Evolutionary conservation across 768 basidiomycete species (phyloP), one percentile per base, ranked within the genome.

Genomic region (Podaxis mareebaensis): DNA sequence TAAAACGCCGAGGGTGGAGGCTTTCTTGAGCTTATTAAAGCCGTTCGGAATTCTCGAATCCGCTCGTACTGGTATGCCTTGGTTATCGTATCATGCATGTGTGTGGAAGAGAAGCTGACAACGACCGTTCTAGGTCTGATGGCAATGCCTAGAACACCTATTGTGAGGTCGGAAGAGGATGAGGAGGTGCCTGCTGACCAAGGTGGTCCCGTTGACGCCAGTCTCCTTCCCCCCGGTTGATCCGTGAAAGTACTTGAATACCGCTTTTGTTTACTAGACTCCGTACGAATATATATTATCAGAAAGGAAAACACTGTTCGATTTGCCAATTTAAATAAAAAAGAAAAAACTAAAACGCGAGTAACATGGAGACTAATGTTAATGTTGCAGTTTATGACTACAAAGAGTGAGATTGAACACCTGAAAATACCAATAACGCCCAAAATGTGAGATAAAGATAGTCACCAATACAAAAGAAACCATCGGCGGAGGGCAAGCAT

Each of bases 81-180:
- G 56, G 55, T 17, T 64, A 46, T 22, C 54, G 13, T 65, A 36
- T 46, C n/a, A 58, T 30, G 49, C 57, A 26, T 53, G 33, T 30
- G 17, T 42, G 40, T 46, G 44, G 17, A 20, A 8, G 17, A 36
- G 38, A 48, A 66, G 28, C 65, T 48, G 26, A 20, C 60, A 39
- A 58, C 30, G 55, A 15, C 53, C 57, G 56, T 38, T 4, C 26
- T 53, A 96, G 96, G 96, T 72, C 78, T 93, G 42, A 99, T 99
- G 96, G 96, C 93, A 5, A 97, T 99, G 92, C 97, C 97, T 3
- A 86, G 97, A 65, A 97, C 97, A 4, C 96, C 96, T 2, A 91
- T 99, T 70, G 61, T 63, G 17, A 78, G 81, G 58, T 75, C 69
- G 1, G 87, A 87, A 4, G 87, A 87, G 5, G 87, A 86, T 13